These are phyloP conservation scores for Asparagopsis taxiformis DNA, from an alignment of 31 red algal genomes.

Conservation along the genomic window DNA sequence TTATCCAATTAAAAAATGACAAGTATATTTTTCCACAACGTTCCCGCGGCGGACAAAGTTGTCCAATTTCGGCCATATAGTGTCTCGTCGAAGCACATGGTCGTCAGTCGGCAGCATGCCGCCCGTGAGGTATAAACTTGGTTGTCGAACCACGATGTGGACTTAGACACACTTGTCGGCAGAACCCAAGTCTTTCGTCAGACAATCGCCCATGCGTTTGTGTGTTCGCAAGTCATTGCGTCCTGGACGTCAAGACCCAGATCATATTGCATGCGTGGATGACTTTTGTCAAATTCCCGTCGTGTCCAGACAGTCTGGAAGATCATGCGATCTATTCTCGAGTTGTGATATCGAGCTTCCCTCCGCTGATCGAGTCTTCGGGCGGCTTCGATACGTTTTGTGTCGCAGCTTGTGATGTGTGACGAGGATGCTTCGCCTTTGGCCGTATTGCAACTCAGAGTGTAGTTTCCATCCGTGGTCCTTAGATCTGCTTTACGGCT, in stretches of 20 bases:
- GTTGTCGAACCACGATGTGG: too few relatives aligned
- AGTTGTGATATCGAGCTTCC: background rate
- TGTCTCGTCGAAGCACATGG: too few relatives aligned
- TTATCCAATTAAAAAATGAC: too few relatives aligned
- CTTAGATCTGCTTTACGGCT: slow-evolving; percentile 70
- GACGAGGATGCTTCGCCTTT: slow-evolving; percentile 7
- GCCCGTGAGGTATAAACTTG: too few relatives aligned
- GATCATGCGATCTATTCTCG: background rate
- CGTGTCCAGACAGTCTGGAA: slow-evolving; percentile 49
- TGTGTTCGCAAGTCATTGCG: too few relatives aligned
- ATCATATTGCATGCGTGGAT: slow-evolving; percentile 17
- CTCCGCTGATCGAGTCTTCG: slow-evolving; percentile 1
- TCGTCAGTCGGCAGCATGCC: too few relatives aligned
- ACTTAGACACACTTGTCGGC: too few relatives aligned
- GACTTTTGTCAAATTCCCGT: slow-evolving; percentile 14
- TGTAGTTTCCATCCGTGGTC: slow-evolving; percentile 46
- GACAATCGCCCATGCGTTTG: too few relatives aligned
- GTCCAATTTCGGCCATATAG: too few relatives aligned
- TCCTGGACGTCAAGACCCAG: slow-evolving; percentile 5
- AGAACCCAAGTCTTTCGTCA: too few relatives aligned
- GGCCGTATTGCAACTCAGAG: slow-evolving; percentile 2
- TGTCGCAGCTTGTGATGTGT: slow-evolving; percentile 6
- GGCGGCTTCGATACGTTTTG: slow-evolving; percentile 24
- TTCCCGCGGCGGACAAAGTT: too few relatives aligned
- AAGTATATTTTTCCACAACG: too few relatives aligned